Conservation (phyloP, 2,329 filamentous ascomycete species). For the Acephala macrosclerotiorum region DNA sequence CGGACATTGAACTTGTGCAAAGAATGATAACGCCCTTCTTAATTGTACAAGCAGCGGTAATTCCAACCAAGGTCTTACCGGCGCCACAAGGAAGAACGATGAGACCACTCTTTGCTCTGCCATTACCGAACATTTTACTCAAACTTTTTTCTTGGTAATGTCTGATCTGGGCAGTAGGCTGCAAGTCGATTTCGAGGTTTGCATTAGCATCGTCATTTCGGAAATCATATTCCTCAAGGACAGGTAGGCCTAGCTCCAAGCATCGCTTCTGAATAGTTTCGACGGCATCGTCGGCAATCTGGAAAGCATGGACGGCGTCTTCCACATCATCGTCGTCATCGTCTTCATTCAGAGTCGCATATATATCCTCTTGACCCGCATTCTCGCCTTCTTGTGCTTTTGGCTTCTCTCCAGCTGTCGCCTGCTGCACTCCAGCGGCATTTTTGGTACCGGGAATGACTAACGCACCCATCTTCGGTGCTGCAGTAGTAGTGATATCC, state of each 20-base stretch:
- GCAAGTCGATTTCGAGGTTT: constrained; percentile 91
- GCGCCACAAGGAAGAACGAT: constrained; percentile 97
- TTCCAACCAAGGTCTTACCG: constrained; percentile 97
- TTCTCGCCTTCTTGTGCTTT: constrained; percentile 56
- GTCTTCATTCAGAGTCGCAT: constrained; percentile 76
- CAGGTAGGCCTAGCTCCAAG: constrained; percentile 83
- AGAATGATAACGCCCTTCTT: constrained; percentile 96
- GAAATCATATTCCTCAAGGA: constrained; percentile 98
- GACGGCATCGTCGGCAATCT: constrained; percentile 83
- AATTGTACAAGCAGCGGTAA: constrained; percentile 96
- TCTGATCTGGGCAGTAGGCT: constrained; percentile 87
- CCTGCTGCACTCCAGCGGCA: constrained; percentile 86
- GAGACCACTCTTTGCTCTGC: constrained; percentile 94
- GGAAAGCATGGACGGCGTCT: constrained; percentile 90
- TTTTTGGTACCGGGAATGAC: constrained; percentile 96
- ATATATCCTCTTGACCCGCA: constrained; percentile 71
- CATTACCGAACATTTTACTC: constrained; percentile 99
- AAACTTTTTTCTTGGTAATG: constrained; percentile 97
- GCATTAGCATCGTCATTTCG: constrained; percentile 88
- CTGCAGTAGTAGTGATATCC: constrained; percentile 80
- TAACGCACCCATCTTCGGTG: constrained; percentile 84
- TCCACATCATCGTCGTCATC: constrained; percentile 85
- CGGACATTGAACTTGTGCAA: constrained; percentile 97
- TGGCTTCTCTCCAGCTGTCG: constrained; percentile 52
- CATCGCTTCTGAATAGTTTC: constrained; percentile 91